Evolutionary conservation across 225 moss, liverwort and hornwort species (phyloP).

Genomic region (Marchantia polymorpha): DNA sequence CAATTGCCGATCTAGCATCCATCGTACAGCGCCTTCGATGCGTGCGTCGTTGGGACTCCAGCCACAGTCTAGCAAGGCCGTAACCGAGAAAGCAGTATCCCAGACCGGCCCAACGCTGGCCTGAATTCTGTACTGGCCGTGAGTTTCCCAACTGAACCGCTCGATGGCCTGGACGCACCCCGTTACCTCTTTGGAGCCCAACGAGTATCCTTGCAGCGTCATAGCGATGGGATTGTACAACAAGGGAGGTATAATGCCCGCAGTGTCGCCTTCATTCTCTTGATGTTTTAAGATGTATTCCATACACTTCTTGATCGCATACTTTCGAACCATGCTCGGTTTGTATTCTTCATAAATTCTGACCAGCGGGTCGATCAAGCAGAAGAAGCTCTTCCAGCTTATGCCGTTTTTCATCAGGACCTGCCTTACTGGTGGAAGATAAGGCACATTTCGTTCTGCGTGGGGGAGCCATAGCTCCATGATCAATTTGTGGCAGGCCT

Average conservation of each 20-base stretch:
- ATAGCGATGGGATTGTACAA: not conserved
- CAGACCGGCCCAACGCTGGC: conserved; percentile 11
- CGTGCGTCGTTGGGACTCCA: not conserved
- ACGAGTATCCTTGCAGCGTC: conserved; percentile 8
- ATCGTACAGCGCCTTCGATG: conserved; percentile 11
- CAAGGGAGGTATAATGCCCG: conserved; percentile 18
- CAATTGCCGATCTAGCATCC: conserved; percentile 11
- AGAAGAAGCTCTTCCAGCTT: conserved; percentile 13
- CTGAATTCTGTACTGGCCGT: not conserved
- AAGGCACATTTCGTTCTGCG: not conserved
- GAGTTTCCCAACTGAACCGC: conserved; percentile 14
- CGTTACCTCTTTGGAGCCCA: not conserved
- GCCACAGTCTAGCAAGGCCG: conserved; percentile 11
- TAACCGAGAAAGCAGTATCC: conserved; percentile 12
- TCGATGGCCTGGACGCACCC: not conserved
- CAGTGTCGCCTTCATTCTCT: conserved; percentile 1
- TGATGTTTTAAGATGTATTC: conserved; percentile 2
- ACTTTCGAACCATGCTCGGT: not conserved
- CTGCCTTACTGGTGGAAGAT: not conserved
- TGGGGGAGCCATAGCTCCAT: not conserved
- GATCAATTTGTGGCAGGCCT: not conserved
- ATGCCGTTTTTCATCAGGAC: not conserved
- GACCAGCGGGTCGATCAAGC: conserved; percentile 4
- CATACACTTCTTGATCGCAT: conserved; percentile 12
- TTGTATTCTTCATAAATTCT: not conserved